Evolutionary conservation across 306 rosid species (phyloP), one percentile per base, ranked within the genome.

Genomic region (Quercus engelmannii): DNA sequence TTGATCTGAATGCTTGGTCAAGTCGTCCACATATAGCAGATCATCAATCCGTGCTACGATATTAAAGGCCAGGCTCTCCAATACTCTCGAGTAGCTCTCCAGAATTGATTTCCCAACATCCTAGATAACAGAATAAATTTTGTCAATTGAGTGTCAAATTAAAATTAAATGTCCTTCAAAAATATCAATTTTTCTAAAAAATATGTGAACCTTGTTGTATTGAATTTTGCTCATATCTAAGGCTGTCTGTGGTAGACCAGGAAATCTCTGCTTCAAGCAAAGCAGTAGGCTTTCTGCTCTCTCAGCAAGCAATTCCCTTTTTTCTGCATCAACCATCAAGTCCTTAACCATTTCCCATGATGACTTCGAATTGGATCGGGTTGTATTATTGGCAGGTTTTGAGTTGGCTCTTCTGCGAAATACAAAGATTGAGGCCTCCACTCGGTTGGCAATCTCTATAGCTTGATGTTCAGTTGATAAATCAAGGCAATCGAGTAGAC

Each of bases 301-400:
- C 73, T 96, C 98, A 5, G 97, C 93, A 54, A 96, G 91, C 87
- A 96, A 74, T 10, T 93, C 99, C 87, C 88, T 78, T 82, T 93
- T 96, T 80, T 96, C 99, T 5, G 84, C 91, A 77, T 96, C 99
- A 18, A 87, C 83, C 97, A 96, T 93, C 76, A 91, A 79, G 75
- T 96, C 99, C 88, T 90, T 96, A 51, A 96, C 97, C 94, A 96
- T 93, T 80, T 93, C 99, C 99, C 99, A 93, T 21, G 99, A 96
- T 19, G 97, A 80, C 82, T 91, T 93, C 63, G 99, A 89, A 56
- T 86, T 81, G 55, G 86, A 62, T 55, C 92, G 79, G 76, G 85
- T 75, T 3, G 87, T 81, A 77, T 55, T 79, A 71, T 69, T 61
- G 17, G 78, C 74, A 25, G 94, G 93, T 83, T 85, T 90, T 31